phyloP scores from a whole-genome alignment of 257 asterid species.

The Plectranthus barbatus region DNA sequence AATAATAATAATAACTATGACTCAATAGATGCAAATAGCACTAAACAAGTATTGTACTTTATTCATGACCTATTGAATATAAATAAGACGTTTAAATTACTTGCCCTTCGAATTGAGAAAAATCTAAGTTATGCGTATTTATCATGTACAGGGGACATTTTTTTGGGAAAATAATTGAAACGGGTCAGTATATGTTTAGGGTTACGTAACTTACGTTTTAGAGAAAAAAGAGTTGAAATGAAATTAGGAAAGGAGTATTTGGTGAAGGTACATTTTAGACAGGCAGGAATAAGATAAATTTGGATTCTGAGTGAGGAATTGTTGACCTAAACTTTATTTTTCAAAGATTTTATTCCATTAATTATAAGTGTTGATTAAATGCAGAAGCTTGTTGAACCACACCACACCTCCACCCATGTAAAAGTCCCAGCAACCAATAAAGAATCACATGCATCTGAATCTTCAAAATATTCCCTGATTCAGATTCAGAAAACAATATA shows the following conservation, averaged over 20 bases:
- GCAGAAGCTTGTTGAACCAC: not conserved
- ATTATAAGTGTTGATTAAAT: not conserved
- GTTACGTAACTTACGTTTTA: too few species aligned
- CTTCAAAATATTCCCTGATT: conserved; percentile 10
- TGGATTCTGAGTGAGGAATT: not conserved
- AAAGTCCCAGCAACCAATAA: conserved; percentile 5
- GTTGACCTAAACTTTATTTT: not conserved
- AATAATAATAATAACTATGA: too few species aligned
- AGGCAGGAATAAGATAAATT: not conserved
- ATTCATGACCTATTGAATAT: too few species aligned
- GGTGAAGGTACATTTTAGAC: conserved; percentile 6
- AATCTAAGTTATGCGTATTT: too few species aligned
- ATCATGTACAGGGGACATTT: too few species aligned
- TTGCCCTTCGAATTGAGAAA: too few species aligned
- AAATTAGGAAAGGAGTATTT: not conserved
- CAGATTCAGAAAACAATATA: not conserved
- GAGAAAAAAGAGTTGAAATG: too few species aligned
- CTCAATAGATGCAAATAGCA: too few species aligned
- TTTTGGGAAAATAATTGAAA: too few species aligned
- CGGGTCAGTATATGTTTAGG: too few species aligned
- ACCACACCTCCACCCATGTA: conserved; percentile 3
- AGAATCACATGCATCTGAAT: conserved; percentile 22
- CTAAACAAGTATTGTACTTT: too few species aligned
- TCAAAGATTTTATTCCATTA: conserved; percentile 5
- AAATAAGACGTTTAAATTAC: too few species aligned